Conservation (phyloP, 1,284 basidiomycete species). For the Cerrena zonata region DNA sequence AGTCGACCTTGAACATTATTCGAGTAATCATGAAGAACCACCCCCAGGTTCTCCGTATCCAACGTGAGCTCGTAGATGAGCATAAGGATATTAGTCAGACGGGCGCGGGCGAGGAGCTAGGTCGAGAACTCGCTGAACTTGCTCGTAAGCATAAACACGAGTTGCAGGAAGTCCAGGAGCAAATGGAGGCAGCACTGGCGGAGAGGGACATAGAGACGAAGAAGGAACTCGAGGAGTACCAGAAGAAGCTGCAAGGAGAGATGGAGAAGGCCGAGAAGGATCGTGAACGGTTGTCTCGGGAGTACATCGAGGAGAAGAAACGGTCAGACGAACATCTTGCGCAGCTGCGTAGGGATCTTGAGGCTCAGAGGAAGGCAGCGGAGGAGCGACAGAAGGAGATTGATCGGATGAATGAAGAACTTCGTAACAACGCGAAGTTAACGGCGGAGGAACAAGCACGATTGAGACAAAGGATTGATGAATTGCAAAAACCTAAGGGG, state of each 20-base stretch:
- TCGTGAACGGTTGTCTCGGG: slow-evolving; percentile 4
- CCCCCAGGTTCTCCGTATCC: slow-evolving; percentile 11
- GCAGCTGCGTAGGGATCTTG: not conserved
- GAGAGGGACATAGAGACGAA: slow-evolving; percentile 6
- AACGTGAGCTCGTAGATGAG: slow-evolving; percentile 21
- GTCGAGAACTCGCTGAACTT: slow-evolving; percentile 17
- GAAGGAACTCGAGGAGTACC: slow-evolving; percentile 3
- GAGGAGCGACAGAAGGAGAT: slow-evolving; percentile 5
- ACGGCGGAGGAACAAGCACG: not conserved
- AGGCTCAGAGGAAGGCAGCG: slow-evolving; percentile 2
- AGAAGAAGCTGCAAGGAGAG: not conserved
- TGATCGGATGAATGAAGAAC: slow-evolving; percentile 2
- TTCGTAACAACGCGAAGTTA: not conserved
- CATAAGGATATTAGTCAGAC: slow-evolving; percentile 34
- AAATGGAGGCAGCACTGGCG: slow-evolving; percentile 4
- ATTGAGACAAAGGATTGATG: not conserved
- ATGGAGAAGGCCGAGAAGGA: slow-evolving; percentile 3
- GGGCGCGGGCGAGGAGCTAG: slow-evolving; percentile 28
- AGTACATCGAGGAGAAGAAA: slow-evolving; percentile 2
- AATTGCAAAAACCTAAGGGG: not conserved
- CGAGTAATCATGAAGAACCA: slow-evolving; percentile 6
- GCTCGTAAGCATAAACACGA: slow-evolving; percentile 34
- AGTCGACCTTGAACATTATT: slow-evolving; percentile 12
- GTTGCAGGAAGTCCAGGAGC: slow-evolving; percentile 20
- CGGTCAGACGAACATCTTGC: not conserved